Evolutionary conservation across 495 filamentous ascomycete species (phyloP).

Genomic region (Tuber umbilicatum): DNA sequence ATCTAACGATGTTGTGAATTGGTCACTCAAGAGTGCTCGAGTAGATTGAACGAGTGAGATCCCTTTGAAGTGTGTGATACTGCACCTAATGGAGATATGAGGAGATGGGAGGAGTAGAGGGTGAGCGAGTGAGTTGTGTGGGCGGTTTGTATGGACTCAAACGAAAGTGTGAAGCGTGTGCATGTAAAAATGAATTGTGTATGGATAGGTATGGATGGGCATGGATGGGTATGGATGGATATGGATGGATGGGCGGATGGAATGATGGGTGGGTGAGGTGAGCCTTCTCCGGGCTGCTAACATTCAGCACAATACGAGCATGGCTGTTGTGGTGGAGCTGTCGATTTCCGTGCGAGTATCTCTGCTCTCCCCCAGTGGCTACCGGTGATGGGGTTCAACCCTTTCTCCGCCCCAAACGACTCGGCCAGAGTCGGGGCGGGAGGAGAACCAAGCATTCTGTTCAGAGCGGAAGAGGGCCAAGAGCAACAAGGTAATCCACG

Average conservation of each 20-base stretch:
- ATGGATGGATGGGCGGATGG: not conserved
- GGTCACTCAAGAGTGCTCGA: not conserved
- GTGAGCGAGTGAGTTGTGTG: not conserved
- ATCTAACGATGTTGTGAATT: not conserved
- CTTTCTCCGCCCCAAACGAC: not conserved
- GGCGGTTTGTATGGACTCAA: not conserved
- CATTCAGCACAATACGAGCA: not conserved
- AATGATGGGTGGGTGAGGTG: not conserved
- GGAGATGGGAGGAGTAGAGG: not conserved
- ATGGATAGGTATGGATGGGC: not conserved
- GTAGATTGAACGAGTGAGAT: not conserved
- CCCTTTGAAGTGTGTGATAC: not conserved
- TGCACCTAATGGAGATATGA: not conserved
- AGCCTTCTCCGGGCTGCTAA: not conserved
- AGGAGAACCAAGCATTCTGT: conserved; percentile 5
- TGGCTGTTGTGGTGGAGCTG: not conserved
- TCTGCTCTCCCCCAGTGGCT: not conserved
- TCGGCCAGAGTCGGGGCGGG: not conserved
- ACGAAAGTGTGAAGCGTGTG: not conserved
- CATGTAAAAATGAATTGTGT: not conserved
- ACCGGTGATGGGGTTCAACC: not conserved
- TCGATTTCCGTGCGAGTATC: not conserved
- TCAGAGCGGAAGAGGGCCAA: not conserved
- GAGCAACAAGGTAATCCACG: not conserved
- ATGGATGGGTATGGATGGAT: not conserved